phyloP scores from a whole-genome alignment of 306 rosid species.

The Phaseolus lunatus region DNA sequence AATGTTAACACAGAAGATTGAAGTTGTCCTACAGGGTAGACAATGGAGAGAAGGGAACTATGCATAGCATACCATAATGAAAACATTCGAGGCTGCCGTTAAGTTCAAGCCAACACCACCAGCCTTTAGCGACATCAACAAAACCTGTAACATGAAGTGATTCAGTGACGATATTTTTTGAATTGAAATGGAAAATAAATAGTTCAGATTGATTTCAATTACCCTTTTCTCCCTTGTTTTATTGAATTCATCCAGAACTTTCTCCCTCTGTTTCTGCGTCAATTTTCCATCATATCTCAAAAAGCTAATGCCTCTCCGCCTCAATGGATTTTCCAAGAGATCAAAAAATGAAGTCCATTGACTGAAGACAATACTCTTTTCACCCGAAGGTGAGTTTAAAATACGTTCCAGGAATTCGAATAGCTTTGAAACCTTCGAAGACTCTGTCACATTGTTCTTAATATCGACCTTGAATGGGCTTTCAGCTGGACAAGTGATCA shows the following conservation, averaged over 20 bases:
- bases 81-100: conserved; percentile 89
- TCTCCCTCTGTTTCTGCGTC: conserved; percentile 75
- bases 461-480: conserved; percentile 69
- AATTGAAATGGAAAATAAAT: not conserved
- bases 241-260: conserved; percentile 73
- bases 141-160: conserved; percentile 56
- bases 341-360: conserved; percentile 88
- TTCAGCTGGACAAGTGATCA: conserved; percentile 68
- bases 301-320: conserved; percentile 60
- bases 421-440: conserved; percentile 77
- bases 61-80: conserved; percentile 64
- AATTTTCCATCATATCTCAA: conserved; percentile 77
- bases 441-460: conserved; percentile 78
- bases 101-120: conserved; percentile 97
- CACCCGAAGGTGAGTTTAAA: conserved; percentile 51
- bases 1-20: conserved; percentile 18
- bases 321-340: conserved; percentile 75
- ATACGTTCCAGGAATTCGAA: conserved; percentile 64
- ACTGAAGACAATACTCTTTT: conserved; percentile 83
- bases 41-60: not conserved
- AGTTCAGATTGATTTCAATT: conserved; percentile 22
- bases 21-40: not conserved
- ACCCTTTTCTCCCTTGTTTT: conserved; percentile 65
- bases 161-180: not conserved
- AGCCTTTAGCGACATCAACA: conserved; percentile 80